Percentiles rank a stretch among this genome's conserved stretches.
These are phyloP conservation scores for Cytospora schulzeri DNA, from an alignment of 2,329 filamentous ascomycete genomes.

Conservation along the genomic window DNA sequence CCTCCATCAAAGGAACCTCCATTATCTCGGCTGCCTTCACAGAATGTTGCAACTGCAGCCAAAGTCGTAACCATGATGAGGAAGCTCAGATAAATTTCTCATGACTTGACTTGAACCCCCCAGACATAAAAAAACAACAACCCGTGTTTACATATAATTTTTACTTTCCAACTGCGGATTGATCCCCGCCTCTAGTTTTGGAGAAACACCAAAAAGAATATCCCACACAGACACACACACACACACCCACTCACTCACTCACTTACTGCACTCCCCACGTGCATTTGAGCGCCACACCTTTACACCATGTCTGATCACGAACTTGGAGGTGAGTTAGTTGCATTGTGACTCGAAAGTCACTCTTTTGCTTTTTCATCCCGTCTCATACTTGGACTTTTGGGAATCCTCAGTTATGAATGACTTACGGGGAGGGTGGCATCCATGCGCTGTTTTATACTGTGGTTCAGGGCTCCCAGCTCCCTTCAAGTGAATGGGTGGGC, in stretches of 20 bases:
- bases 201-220: neutral
- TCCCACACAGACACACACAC: neutral
- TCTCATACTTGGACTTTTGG: neutral
- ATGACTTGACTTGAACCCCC: constrained; percentile 10
- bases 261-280: neutral
- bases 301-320: constrained; percentile 66
- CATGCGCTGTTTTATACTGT: neutral
- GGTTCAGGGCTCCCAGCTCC: neutral
- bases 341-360: neutral
- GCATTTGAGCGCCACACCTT: constrained; percentile 3
- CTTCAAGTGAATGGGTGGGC: constrained; percentile 8
- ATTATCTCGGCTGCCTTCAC: constrained; percentile 4
- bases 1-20: constrained; percentile 12
- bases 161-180: neutral
- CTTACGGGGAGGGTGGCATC: neutral
- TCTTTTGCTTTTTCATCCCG: neutral
- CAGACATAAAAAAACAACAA: neutral
- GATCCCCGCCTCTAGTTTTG: neutral
- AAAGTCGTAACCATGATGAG: constrained; percentile 21
- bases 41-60: constrained; percentile 17
- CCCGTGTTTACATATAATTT: neutral
- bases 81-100: neutral
- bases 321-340: constrained; percentile 60
- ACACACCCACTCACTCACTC: neutral
- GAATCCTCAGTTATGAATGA: neutral